phyloP scores from a whole-genome alignment of 2,329 filamentous ascomycete species.

The Cercospora sojina region DNA sequence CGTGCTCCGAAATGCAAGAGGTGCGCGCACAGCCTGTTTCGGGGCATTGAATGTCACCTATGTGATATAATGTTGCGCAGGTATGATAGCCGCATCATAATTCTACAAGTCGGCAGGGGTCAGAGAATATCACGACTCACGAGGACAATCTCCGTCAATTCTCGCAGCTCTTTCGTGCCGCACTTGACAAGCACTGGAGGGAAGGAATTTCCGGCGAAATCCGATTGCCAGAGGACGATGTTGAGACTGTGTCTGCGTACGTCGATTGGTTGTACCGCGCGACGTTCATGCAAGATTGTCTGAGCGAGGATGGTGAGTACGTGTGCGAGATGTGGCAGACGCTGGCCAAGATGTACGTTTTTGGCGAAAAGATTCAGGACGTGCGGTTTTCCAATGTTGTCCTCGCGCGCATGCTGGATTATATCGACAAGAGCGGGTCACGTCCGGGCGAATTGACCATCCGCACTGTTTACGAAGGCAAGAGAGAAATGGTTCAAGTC shows the following conservation, averaged over 20 bases:
- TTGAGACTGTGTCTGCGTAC: constrained; percentile 11
- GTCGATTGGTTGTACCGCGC: constrained; percentile 21
- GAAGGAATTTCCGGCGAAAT: constrained; percentile 8
- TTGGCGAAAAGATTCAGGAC: constrained; percentile 12
- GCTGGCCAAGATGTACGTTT: constrained; percentile 7
- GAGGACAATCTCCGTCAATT: constrained; percentile 10
- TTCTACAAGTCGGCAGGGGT: neutral
- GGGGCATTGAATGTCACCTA: too few species aligned
- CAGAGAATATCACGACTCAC: constrained; percentile 7
- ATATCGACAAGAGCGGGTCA: neutral
- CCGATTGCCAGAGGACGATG: constrained; percentile 11
- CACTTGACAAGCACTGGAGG: constrained; percentile 15
- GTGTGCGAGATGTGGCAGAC: neutral
- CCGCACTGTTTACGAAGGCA: neutral
- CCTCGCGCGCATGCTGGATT: neutral
- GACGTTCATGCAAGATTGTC: neutral
- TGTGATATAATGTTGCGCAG: neutral
- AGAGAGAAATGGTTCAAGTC: neutral
- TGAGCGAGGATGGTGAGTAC: neutral
- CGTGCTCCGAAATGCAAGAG: constrained; percentile 7
- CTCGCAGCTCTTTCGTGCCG: constrained; percentile 16
- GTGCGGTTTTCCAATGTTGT: neutral
- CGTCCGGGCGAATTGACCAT: neutral
- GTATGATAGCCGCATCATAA: constrained; percentile 15
- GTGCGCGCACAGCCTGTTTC: neutral